These are phyloP conservation scores for Claviceps pusilla DNA, from an alignment of 2,329 filamentous ascomycete species.

Conservation along the genomic window DNA sequence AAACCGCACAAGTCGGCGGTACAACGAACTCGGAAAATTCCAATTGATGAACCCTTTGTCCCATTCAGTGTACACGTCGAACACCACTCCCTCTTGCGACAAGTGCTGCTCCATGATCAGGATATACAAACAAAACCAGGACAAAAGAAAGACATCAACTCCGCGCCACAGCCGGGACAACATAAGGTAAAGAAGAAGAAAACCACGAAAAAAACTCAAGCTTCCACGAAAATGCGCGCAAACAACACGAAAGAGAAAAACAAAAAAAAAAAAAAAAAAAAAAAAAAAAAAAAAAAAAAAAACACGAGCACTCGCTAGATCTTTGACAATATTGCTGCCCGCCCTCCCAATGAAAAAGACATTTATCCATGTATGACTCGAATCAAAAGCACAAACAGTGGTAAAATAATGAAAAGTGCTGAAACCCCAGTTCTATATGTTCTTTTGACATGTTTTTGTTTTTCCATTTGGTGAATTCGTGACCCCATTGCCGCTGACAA, in stretches of 20 bases:
- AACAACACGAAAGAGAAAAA: not conserved
- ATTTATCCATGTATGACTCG: constrained; percentile 20
- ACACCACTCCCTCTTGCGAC: constrained; percentile 11
- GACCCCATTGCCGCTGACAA: constrained; percentile 20
- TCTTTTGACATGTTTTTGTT: constrained; percentile 27
- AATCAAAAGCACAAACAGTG: constrained; percentile 21
- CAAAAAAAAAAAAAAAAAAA: no score
- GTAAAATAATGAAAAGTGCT: constrained; percentile 10
- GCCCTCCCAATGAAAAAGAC: constrained; percentile 6
- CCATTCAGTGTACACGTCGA: constrained; percentile 15
- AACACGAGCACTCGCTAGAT: constrained; percentile 18
- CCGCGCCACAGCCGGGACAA: not conserved
- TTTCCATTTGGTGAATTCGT: constrained; percentile 29
- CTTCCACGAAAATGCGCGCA: not conserved
- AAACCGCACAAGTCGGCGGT: not conserved
- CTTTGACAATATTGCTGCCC: constrained; percentile 19
- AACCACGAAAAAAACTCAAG: constrained; percentile 7
- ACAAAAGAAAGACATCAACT: not conserved
- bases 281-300: not conserved
- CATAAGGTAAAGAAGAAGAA: constrained; percentile 10
- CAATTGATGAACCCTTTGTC: constrained; percentile 13
- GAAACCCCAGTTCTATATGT: constrained; percentile 29
- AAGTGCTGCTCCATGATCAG: constrained; percentile 2
- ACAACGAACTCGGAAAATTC: constrained; percentile 12
- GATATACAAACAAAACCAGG: not conserved